Base-by-base conservation (phyloP, 1,284 basidiomycete species). In the Anthracocystis walkeri region DNA sequence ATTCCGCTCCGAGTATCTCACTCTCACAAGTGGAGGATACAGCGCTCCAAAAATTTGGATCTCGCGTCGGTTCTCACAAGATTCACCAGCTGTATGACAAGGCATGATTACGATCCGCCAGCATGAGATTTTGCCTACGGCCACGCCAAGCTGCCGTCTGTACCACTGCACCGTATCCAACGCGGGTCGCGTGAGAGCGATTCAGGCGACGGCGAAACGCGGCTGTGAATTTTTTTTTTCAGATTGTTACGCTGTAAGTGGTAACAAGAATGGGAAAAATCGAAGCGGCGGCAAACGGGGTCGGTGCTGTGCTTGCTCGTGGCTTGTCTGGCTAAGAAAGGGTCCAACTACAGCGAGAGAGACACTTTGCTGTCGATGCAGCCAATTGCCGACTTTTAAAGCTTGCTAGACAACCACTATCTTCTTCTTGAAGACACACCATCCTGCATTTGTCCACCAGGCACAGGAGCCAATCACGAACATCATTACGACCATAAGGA, bases 401-500 rank as follows among this genome's bases (percentile, higher is more conserved):
- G 45, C 45, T 45, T 27, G 25, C 45, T 18, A 45, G 16, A 6
- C 42, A 21, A 35, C 7, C 42, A 20, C 18, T 23, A 4, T 31
- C 46, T 18, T 20, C n/a, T 27, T 20, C 46, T 50, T 20, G 20
- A 10, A 33, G 14, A 38, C 16, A 38, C 50, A 51, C 35, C 29
- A 31, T 31, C 48, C 31, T 31, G 48, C 29, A 31, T 14, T 27
- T 49, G 48, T 49, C 48, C 8, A 49, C 46, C n/a, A 20, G 48
- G 48, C 48, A 10, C 12, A 38, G 35, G 14, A 14, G 4, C 35
- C 33, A 33, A 18, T 31, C 29, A 49, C 46, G 46, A 49, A 8
- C 27, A 31, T 29, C 8, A 18, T 31, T 10, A 48, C 48, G 29
- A 31, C 18, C 35, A 38, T 31, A 18, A 18, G 18, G 6, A n/a